A percentile compares a stretch with the other conserved stretches of the same genome.
These are phyloP conservation scores for Ceratobasidium sp. DNA, from an alignment of 1,284 basidiomycete species.

Conservation along the genomic window DNA sequence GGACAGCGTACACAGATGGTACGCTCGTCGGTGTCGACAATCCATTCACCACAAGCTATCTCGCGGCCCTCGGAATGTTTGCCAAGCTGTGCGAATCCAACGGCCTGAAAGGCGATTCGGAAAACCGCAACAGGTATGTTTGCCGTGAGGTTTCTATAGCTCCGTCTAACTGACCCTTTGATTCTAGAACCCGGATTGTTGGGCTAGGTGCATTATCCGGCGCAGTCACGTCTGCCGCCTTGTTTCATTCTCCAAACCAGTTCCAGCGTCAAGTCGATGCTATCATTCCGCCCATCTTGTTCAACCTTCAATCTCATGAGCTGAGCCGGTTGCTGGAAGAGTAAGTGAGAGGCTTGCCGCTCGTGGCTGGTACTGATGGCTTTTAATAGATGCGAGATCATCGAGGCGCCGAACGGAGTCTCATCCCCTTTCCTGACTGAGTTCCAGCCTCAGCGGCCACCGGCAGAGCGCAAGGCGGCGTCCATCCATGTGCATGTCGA, in stretches of 20 bases:
- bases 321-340: conserved; percentile 71
- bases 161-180: conserved; percentile 31
- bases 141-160: not conserved
- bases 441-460: conserved; percentile 75
- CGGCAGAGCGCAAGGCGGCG: conserved; percentile 80
- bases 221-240: conserved; percentile 84
- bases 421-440: conserved; percentile 79
- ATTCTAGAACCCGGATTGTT: conserved; percentile 78
- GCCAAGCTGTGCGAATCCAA: conserved; percentile 67
- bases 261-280: conserved; percentile 78
- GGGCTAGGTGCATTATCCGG: conserved; percentile 86
- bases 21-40: conserved; percentile 82
- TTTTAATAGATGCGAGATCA: conserved; percentile 21
- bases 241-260: conserved; percentile 80
- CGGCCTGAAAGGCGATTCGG: conserved; percentile 64
- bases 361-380: conserved; percentile 11
- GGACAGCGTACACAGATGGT: conserved; percentile 93
- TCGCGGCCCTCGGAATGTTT: conserved; percentile 75
- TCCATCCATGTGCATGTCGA: conserved; percentile 89
- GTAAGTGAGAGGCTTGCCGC: conserved; percentile 59
- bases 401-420: conserved; percentile 24
- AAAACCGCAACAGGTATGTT: conserved; percentile 72
- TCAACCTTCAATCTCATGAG: conserved; percentile 74
- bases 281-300: conserved; percentile 80
- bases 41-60: conserved; percentile 74